phyloP scores from a whole-genome alignment of 495 filamentous ascomycete genomes.

The Aspergillus hancockii region DNA sequence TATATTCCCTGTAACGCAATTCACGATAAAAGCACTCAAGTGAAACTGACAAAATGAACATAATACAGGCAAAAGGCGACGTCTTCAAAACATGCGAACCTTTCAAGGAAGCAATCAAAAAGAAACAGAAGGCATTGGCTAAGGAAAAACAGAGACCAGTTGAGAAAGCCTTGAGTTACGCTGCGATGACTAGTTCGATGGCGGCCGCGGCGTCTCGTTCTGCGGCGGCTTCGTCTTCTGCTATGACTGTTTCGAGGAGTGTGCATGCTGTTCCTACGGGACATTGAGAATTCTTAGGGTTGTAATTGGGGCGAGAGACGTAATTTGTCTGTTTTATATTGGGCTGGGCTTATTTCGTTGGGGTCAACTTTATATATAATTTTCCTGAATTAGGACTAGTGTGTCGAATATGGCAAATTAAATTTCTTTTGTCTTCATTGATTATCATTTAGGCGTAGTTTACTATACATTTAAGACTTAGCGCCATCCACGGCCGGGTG shows the following conservation, averaged over 20 bases:
- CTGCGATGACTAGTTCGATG: background rate
- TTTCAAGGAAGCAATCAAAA: constrained; percentile 27
- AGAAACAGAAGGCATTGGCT: constrained; percentile 12
- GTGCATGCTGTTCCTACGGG: background rate
- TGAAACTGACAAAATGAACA: background rate
- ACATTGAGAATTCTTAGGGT: background rate
- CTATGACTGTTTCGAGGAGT: background rate
- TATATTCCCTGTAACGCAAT: no score
- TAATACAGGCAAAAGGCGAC: background rate
- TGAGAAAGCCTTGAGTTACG: background rate
- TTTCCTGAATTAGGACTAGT: background rate
- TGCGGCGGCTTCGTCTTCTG: background rate
- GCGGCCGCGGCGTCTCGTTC: background rate
- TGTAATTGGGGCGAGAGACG: no score
- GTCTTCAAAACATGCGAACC: constrained; percentile 25
- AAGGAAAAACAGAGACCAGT: background rate
- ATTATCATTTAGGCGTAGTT: background rate
- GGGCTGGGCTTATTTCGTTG: background rate
- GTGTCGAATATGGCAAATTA: background rate
- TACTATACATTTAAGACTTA: constrained; percentile 14
- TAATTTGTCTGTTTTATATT: background rate
- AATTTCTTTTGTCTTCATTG: background rate
- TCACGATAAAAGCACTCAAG: no score
- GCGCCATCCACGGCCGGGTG: constrained; percentile 28
- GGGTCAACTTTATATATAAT: background rate